A percentile compares a stretch with the other conserved stretches of the same genome.
phyloP scores from a whole-genome alignment of 2,329 filamentous ascomycete species.

The Aureobasidium sp. region DNA sequence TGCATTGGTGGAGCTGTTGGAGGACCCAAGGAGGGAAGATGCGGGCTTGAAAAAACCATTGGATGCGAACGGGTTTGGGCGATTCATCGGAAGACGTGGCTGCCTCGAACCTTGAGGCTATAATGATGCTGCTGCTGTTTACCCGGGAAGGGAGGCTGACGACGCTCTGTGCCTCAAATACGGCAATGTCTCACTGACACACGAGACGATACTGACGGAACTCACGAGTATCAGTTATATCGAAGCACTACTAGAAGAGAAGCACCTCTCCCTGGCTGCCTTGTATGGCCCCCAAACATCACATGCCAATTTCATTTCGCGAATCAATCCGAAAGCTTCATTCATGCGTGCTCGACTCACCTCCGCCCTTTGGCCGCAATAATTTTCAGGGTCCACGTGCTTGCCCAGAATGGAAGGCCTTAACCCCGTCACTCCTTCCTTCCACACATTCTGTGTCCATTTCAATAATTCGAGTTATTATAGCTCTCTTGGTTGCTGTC shows the following conservation, averaged over 20 bases:
- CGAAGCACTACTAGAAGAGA: not conserved
- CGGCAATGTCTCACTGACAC: not conserved
- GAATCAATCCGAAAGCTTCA: not conserved
- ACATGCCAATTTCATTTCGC: not conserved
- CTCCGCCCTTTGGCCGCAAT: not conserved
- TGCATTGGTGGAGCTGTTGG: slow-evolving; percentile 18
- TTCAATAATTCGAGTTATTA: not conserved
- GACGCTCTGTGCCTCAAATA: not conserved
- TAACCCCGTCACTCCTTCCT: not conserved
- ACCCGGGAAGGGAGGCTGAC: not conserved
- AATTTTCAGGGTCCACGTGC: not conserved
- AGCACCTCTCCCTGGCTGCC: not conserved
- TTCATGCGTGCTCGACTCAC: not conserved
- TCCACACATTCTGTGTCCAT: too few species aligned
- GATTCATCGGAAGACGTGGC: slow-evolving; percentile 15
- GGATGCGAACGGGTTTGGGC: slow-evolving; percentile 17
- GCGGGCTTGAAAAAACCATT: slow-evolving; percentile 30
- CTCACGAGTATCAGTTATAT: not conserved
- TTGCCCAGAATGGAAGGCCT: not conserved
- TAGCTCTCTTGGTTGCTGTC: too few species aligned
- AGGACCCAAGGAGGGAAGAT: slow-evolving; percentile 25
- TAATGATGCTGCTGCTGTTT: not conserved
- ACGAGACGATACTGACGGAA: too few species aligned
- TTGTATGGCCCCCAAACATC: not conserved
- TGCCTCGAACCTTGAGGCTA: not conserved